Evolutionary conservation across 2,329 filamentous ascomycete genomes (phyloP).

Genomic region (Mycosphaerelloides madeirae): DNA sequence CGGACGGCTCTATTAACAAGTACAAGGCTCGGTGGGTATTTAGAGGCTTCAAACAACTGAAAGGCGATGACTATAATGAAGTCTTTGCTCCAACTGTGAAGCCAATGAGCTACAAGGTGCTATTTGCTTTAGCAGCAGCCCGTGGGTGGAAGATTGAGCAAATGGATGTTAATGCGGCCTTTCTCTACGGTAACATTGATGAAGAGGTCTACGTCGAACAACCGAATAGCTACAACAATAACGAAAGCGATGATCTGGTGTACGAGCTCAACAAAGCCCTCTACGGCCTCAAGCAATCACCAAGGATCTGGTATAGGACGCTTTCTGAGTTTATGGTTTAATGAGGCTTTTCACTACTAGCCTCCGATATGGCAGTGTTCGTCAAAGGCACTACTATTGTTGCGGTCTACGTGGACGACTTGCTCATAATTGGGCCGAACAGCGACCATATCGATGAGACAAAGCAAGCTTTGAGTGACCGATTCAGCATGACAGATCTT

Average conservation of each 20-base stretch:
- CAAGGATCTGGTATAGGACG: slow-evolving; percentile 24
- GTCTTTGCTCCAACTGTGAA: no score
- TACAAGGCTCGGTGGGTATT: no score
- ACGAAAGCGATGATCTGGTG: slow-evolving; percentile 6
- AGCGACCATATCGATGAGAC: slow-evolving; percentile 13
- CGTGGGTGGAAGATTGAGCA: slow-evolving; percentile 26
- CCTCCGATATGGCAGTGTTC: slow-evolving; percentile 18
- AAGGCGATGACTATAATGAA: background rate
- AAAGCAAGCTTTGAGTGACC: slow-evolving; percentile 14
- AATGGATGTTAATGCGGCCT: slow-evolving; percentile 33
- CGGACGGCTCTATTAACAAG: no score
- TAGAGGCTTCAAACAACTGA: no score
- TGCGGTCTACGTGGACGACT: slow-evolving; percentile 28
- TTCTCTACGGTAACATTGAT: no score
- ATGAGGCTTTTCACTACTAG: slow-evolving; percentile 16
- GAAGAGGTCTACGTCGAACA: slow-evolving; percentile 29
- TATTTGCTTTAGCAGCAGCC: slow-evolving; percentile 24
- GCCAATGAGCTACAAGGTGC: no score
- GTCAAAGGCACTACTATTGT: slow-evolving; percentile 2
- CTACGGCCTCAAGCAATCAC: slow-evolving; percentile 32
- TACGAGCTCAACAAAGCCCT: slow-evolving; percentile 25
- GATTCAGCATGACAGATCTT: slow-evolving; percentile 29
- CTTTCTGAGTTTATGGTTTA: slow-evolving; percentile 17
- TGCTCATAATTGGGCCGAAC: slow-evolving; percentile 19
- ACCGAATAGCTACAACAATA: slow-evolving; percentile 18